phyloP scores from a whole-genome alignment of 352 stramenopile species.

The Phytophthora idaei region DNA sequence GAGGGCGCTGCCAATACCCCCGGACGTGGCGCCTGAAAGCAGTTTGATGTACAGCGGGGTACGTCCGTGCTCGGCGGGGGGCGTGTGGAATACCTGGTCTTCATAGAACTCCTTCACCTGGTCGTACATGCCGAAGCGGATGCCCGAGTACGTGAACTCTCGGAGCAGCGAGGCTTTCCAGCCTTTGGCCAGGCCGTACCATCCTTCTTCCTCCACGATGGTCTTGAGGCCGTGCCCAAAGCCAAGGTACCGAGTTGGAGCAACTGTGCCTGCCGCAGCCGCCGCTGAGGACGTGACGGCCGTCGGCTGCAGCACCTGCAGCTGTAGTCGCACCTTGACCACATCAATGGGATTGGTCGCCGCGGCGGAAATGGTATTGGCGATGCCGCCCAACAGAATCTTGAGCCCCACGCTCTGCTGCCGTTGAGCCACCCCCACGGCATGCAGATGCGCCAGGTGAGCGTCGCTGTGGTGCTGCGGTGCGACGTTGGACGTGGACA shows the following conservation, averaged over 20 bases:
- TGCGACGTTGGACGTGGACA: conserved; percentile 40
- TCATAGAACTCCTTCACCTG: conserved; percentile 77
- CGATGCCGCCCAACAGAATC: conserved; percentile 63
- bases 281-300: conserved; percentile 28
- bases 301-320: conserved; percentile 49
- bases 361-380: conserved; percentile 59
- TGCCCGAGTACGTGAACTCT: conserved; percentile 77
- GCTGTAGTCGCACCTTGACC: conserved; percentile 70
- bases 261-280: conserved; percentile 42
- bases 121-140: conserved; percentile 84
- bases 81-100: conserved; percentile 51
- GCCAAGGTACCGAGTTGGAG: conserved; percentile 54
- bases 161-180: conserved; percentile 66
- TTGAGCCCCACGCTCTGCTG: conserved; percentile 65
- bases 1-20: conserved; percentile 65
- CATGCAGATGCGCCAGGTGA: conserved; percentile 33
- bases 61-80: conserved; percentile 31
- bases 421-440: conserved; percentile 32
- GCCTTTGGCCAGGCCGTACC: conserved; percentile 60
- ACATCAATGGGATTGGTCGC: conserved; percentile 73
- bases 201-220: conserved; percentile 66
- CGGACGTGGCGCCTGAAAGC: conserved; percentile 61
- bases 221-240: conserved; percentile 61
- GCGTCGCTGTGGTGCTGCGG: conserved; percentile 36
- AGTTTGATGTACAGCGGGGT: conserved; percentile 76